Conservation (phyloP, 768 basidiomycete species). For the Holtermanniella nyarrowii region DNA sequence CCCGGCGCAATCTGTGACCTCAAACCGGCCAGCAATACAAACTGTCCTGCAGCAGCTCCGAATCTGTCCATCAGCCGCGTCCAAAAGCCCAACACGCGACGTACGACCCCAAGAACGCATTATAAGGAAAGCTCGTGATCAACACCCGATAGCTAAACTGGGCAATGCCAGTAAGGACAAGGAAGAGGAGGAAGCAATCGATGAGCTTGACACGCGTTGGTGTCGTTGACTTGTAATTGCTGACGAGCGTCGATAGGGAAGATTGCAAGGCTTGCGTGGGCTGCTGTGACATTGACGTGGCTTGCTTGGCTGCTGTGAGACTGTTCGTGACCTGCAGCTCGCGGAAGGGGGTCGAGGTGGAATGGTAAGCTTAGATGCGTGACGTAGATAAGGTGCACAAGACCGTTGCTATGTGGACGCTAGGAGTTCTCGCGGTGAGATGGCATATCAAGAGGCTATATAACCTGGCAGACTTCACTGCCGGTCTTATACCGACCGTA, state of each 20-base stretch:
- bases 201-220: conserved; percentile 82
- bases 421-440: no score
- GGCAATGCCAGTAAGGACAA: conserved; percentile 76
- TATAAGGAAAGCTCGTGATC: conserved; percentile 90
- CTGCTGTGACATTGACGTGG: no score
- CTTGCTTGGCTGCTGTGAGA: no score
- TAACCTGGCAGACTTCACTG: no score
- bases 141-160: conserved; percentile 89
- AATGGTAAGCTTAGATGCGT: no score
- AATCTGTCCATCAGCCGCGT: conserved; percentile 51
- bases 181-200: conserved; percentile 82
- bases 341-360: no score
- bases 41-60: conserved; percentile 86
- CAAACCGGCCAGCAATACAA: conserved; percentile 84
- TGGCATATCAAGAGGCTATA: no score
- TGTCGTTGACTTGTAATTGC: conserved; percentile 59
- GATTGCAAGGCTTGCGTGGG: conserved; percentile 13
- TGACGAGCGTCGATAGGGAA: conserved; percentile 26
- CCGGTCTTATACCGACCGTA: no score
- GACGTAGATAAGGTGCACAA: no score
- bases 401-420: no score
- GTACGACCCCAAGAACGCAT: conserved; percentile 92
- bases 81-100: conserved; percentile 29
- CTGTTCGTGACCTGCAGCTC: no score
- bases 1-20: conserved; percentile 80